These are phyloP conservation scores for Echinosophora koreensis DNA, from an alignment of 306 rosid species.

Conservation along the genomic window DNA sequence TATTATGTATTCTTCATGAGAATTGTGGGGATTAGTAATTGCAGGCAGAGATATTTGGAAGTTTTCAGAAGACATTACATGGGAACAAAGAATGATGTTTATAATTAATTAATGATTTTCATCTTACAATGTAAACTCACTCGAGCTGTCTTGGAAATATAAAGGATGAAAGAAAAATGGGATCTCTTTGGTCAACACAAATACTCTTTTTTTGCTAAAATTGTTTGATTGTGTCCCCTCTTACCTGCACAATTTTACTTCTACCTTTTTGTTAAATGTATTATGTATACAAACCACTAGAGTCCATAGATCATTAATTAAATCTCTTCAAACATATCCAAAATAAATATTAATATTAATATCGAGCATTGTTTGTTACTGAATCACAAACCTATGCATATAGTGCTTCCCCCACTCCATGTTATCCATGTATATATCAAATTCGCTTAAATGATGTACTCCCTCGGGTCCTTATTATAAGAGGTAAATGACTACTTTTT, in stretches of 20 bases:
- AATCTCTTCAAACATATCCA: constrained; percentile 18
- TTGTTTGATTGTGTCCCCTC: constrained; percentile 64
- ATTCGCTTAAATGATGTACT: constrained; percentile 10
- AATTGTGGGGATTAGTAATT: constrained; percentile 71
- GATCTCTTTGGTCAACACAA: constrained; percentile 64
- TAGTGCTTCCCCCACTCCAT: constrained; percentile 62
- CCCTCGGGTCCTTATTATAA: no score
- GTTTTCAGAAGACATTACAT: constrained; percentile 74
- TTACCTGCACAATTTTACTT: constrained; percentile 37
- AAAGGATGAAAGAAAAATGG: constrained; percentile 55
- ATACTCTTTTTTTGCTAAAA: constrained; percentile 52
- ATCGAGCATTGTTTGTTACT: constrained; percentile 31
- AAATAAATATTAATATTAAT: not conserved
- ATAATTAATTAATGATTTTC: constrained; percentile 46
- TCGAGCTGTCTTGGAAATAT: constrained; percentile 84
- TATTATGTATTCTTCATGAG: constrained; percentile 6
- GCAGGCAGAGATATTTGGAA: constrained; percentile 57
- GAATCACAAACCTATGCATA: constrained; percentile 50
- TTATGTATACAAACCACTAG: not conserved
- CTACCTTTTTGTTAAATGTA: constrained; percentile 24
- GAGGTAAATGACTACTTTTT: no score
- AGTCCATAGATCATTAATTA: constrained; percentile 23
- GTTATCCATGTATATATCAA: constrained; percentile 43
- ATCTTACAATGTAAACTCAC: constrained; percentile 59
- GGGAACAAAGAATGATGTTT: constrained; percentile 56